Percentiles rank a stretch among this genome's conserved stretches.
These are phyloP conservation scores for Reutealis trisperma DNA, from an alignment of 345 rosid genomes.

Conservation along the genomic window DNA sequence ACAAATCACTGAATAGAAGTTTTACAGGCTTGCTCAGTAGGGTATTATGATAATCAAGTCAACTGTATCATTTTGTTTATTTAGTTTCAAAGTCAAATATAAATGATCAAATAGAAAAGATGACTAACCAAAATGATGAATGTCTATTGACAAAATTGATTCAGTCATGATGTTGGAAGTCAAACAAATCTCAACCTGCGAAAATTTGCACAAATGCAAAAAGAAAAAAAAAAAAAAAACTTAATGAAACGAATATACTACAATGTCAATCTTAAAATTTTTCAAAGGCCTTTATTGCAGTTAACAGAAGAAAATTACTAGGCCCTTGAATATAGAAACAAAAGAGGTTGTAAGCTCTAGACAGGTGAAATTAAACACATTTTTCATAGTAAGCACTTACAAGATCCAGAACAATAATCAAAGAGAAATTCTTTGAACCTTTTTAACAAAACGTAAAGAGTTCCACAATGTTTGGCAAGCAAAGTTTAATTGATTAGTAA, in stretches of 20 bases:
- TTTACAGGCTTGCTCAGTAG: background rate
- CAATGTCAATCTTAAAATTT: background rate
- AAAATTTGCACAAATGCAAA: slow-evolving; percentile 1
- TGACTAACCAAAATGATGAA: slow-evolving; percentile 84
- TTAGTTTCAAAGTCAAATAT: background rate
- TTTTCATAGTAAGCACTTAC: background rate
- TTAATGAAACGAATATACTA: background rate
- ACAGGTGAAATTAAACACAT: background rate
- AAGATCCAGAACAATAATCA: background rate
- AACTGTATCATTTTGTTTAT: background rate
- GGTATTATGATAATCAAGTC: background rate
- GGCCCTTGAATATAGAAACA: background rate
- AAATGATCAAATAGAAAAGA: slow-evolving; percentile 9
- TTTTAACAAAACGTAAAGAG: background rate
- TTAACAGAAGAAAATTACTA: background rate
- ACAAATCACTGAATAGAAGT: background rate
- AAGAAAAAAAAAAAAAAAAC: background rate
- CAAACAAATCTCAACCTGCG: slow-evolving; percentile 97
- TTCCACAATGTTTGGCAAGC: background rate
- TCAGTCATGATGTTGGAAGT: slow-evolving; percentile 86
- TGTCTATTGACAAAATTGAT: slow-evolving; percentile 74
- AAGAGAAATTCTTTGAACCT: background rate
- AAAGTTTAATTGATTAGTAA: background rate
- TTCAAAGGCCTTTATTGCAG: background rate
- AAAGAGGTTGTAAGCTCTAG: background rate